These are phyloP conservation scores for Tolypocladium ophioglossoides DNA, from an alignment of 2,329 filamentous ascomycete genomes.

Conservation along the genomic window DNA sequence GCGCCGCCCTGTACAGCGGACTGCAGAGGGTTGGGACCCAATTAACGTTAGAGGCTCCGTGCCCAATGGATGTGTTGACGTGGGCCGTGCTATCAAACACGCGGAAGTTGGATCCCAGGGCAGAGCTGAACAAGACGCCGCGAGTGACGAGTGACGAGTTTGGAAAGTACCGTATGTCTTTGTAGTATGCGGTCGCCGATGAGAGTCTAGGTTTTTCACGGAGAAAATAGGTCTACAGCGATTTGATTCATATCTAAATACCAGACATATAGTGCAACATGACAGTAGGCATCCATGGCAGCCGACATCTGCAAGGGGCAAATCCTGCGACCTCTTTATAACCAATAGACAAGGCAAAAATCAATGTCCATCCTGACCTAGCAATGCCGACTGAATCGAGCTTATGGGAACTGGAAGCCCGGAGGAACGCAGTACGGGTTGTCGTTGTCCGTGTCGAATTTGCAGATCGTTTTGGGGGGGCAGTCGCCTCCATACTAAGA, in stretches of 20 bases:
- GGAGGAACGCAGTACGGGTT: neutral
- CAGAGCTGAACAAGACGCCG: too few relatives aligned
- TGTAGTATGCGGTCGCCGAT: too few relatives aligned
- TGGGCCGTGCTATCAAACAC: constrained; percentile 5
- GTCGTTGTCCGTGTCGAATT: neutral
- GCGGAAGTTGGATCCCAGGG: neutral
- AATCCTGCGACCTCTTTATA: too few relatives aligned
- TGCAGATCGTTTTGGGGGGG: neutral
- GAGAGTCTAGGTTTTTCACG: too few relatives aligned
- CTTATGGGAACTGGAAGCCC: neutral
- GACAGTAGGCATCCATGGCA: neutral
- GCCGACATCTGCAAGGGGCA: too few relatives aligned
- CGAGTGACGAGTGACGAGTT: too few relatives aligned
- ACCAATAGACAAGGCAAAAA: too few relatives aligned
- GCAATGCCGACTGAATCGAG: neutral
- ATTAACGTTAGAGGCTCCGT: constrained; percentile 3
- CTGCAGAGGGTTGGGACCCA: constrained; percentile 4
- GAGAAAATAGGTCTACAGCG: neutral
- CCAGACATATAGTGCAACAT: neutral
- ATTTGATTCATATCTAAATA: neutral
- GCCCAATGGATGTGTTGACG: constrained; percentile 3
- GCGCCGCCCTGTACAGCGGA: constrained; percentile 1
- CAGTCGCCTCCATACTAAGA: neutral
- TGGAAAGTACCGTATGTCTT: too few relatives aligned
- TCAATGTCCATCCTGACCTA: neutral